A percentile compares a stretch with the other conserved stretches of the same genome.
Evolutionary conservation across 192 early-diverging fungal genomes (phyloP).

Genomic region (Podila verticillata): DNA sequence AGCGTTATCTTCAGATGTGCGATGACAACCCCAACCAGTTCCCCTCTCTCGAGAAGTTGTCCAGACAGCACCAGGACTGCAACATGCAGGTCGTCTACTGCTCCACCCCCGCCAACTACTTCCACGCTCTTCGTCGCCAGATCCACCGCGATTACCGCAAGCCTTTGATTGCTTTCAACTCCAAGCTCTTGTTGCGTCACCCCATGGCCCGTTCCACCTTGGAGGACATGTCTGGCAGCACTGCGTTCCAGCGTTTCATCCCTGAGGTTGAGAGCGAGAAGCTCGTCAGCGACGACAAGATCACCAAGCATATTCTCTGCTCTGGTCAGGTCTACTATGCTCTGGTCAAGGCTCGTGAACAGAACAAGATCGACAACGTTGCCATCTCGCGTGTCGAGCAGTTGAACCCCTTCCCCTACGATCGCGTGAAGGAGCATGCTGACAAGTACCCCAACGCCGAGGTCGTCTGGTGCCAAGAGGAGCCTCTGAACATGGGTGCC

Average conservation of each 20-base stretch:
- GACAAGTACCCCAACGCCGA: slow-evolving; percentile 94
- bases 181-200: slow-evolving; percentile 94
- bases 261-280: slow-evolving; percentile 88
- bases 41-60: slow-evolving; percentile 79
- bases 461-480: slow-evolving; percentile 95
- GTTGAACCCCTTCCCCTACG: slow-evolving; percentile 95
- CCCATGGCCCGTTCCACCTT: slow-evolving; percentile 89
- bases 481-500: slow-evolving; percentile 93
- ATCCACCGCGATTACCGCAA: slow-evolving; percentile 97
- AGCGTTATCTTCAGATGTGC: slow-evolving; percentile 95
- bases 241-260: slow-evolving; percentile 90
- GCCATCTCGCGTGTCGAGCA: slow-evolving; percentile 96
- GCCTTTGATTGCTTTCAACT: slow-evolving; percentile 80
- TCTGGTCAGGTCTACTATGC: slow-evolving; percentile 98
- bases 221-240: slow-evolving; percentile 81
- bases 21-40: slow-evolving; percentile 93
- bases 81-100: slow-evolving; percentile 98
- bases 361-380: slow-evolving; percentile 89
- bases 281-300: slow-evolving; percentile 82
- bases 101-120: slow-evolving; percentile 98
- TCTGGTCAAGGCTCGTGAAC: slow-evolving; percentile 83
- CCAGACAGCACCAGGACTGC: slow-evolving; percentile 97
- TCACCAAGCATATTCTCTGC: slow-evolving; percentile 94
- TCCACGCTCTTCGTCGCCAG: slow-evolving; percentile 95
- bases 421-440: slow-evolving; percentile 82